Conservation (phyloP, 2,329 filamentous ascomycete genomes). For the Gyromitra esculenta region DNA sequence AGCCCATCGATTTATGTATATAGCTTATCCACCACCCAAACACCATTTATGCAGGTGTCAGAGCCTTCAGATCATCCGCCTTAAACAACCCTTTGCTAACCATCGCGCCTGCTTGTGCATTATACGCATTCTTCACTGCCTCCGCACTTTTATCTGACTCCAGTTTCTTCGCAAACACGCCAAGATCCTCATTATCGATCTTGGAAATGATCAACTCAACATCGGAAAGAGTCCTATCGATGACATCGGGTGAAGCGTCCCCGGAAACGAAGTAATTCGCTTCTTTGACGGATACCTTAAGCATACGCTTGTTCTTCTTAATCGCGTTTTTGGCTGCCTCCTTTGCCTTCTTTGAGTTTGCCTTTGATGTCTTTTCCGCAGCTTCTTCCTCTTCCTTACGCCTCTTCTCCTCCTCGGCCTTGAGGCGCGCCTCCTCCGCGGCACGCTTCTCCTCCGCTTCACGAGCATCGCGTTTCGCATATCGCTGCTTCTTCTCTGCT, state of each 20-base stretch:
- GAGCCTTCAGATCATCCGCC: conserved; percentile 78
- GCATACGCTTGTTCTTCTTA: conserved; percentile 99
- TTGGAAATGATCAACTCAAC: conserved; percentile 87
- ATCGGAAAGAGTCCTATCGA: conserved; percentile 84
- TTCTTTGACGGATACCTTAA: conserved; percentile 93
- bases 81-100: conserved; percentile 85
- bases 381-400: conserved; percentile 85
- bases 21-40: conserved; percentile 5
- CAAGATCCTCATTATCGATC: conserved; percentile 91
- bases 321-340: conserved; percentile 98
- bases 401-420: conserved; percentile 84
- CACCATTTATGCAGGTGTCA: conserved; percentile 59
- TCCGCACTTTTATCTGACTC: conserved; percentile 78
- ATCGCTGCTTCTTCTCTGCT: conserved; percentile 90
- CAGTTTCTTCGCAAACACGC: conserved; percentile 81
- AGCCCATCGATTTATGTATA: conserved; percentile 32
- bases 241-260: conserved; percentile 77
- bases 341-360: conserved; percentile 92
- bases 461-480: conserved; percentile 89
- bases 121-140: conserved; percentile 87
- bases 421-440: conserved; percentile 82
- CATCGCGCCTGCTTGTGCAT: conserved; percentile 78
- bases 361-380: conserved; percentile 82
- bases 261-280: conserved; percentile 89
- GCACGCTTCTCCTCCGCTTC: conserved; percentile 91